Conservation (phyloP, 805 yeast genomes). For the Saturnispora diversa region DNA sequence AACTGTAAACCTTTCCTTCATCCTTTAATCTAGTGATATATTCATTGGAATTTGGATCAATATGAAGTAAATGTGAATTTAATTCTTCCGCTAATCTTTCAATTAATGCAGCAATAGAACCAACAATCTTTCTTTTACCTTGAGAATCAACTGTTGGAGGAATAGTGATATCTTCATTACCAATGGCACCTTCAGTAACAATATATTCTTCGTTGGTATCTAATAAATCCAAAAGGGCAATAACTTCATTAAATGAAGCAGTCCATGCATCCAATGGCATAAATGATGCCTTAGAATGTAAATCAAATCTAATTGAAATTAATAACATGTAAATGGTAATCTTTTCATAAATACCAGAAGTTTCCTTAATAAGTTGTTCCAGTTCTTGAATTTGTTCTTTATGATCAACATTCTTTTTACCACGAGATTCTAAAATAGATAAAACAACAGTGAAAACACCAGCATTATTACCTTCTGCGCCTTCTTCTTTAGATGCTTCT, state of each 20-base stretch:
- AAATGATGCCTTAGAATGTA: slow-evolving; percentile 53
- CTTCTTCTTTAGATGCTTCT: slow-evolving; percentile 20
- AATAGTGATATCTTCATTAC: slow-evolving; percentile 63
- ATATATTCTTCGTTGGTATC: slow-evolving; percentile 57
- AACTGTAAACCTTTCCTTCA: slow-evolving; percentile 66
- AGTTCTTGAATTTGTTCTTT: slow-evolving; percentile 65
- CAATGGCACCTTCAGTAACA: slow-evolving; percentile 66
- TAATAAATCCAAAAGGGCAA: slow-evolving; percentile 54
- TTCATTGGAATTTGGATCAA: slow-evolving; percentile 94
- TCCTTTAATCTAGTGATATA: slow-evolving; percentile 85
- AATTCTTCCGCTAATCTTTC: slow-evolving; percentile 96
- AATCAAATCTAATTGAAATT: slow-evolving; percentile 83
- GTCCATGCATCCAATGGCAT: slow-evolving; percentile 83
- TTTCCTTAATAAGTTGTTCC: slow-evolving; percentile 50
- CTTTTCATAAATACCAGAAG: slow-evolving; percentile 59
- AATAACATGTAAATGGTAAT: slow-evolving; percentile 73
- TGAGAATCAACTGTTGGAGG: slow-evolving; percentile 57
- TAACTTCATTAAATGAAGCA: slow-evolving; percentile 53
- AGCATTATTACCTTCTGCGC: slow-evolving; percentile 26
- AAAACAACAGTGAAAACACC: slow-evolving; percentile 66
- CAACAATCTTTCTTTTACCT: slow-evolving; percentile 70
- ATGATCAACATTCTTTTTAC: slow-evolving; percentile 88
- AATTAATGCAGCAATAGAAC: slow-evolving; percentile 77
- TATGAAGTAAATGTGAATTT: slow-evolving; percentile 73
- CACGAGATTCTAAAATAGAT: slow-evolving; percentile 78